A percentile compares a stretch with the other conserved stretches of the same genome.
Evolutionary conservation across 1,284 basidiomycete species (phyloP).

Genomic region (Melampsora occidentalis): DNA sequence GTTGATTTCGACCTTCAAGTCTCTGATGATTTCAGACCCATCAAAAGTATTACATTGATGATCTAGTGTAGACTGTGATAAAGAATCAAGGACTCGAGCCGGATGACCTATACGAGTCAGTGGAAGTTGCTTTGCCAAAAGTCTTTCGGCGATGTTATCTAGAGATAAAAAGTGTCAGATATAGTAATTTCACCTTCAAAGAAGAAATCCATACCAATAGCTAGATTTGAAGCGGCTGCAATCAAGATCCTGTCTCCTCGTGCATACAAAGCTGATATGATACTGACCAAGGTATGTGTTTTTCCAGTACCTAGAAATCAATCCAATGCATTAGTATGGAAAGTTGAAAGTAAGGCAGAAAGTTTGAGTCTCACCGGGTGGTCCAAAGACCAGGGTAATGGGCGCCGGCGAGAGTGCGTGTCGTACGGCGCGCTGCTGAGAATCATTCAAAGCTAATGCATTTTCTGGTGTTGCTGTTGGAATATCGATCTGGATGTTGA

Average conservation of each 20-base stretch:
- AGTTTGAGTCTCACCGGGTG: slow-evolving; percentile 29
- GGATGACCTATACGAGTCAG: slow-evolving; percentile 86
- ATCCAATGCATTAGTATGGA: background rate
- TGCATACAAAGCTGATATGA: slow-evolving; percentile 46
- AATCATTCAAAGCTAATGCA: slow-evolving; percentile 19
- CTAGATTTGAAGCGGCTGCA: slow-evolving; percentile 85
- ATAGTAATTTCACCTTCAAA: slow-evolving; percentile 32
- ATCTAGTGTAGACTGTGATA: slow-evolving; percentile 80
- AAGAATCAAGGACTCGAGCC: slow-evolving; percentile 76
- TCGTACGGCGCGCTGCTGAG: slow-evolving; percentile 33
- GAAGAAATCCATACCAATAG: slow-evolving; percentile 61
- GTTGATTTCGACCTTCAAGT: slow-evolving; percentile 80
- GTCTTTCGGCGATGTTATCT: slow-evolving; percentile 82
- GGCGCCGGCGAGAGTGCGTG: slow-evolving; percentile 38
- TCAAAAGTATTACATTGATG: slow-evolving; percentile 76
- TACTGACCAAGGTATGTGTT: slow-evolving; percentile 42
- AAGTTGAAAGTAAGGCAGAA: background rate
- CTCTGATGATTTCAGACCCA: slow-evolving; percentile 72
- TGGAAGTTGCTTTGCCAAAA: slow-evolving; percentile 57
- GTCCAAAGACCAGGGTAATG: slow-evolving; percentile 40
- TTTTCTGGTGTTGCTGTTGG: slow-evolving; percentile 1
- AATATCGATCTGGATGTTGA: background rate
- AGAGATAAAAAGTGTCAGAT: slow-evolving; percentile 46
- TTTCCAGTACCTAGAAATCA: slow-evolving; percentile 31
- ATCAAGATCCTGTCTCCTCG: slow-evolving; percentile 65